phyloP scores from a whole-genome alignment of 1,284 basidiomycete genomes.

The Papiliotrema fonsecae region DNA sequence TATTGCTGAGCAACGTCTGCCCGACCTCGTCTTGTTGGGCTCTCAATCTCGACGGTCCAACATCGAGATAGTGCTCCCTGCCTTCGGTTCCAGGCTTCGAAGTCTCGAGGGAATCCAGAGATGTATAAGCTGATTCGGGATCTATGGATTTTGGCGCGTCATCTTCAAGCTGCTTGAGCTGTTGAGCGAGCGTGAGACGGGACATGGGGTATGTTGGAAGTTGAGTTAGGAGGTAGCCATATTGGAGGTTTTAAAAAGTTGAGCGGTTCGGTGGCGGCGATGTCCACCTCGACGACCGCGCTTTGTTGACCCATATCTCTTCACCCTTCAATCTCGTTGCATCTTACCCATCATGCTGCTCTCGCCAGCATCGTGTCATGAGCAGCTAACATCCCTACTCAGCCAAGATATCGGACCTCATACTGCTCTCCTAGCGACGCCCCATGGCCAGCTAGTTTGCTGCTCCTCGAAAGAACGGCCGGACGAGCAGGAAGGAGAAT shows the following conservation, averaged over 20 bases:
- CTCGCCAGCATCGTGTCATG: conserved; percentile 1
- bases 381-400: not conserved
- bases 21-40: conserved; percentile 49
- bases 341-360: too few species aligned
- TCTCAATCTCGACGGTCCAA: conserved; percentile 47
- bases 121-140: conserved; percentile 60
- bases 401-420: conserved; percentile 13
- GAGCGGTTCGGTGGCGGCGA: not conserved
- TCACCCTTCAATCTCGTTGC: too few species aligned
- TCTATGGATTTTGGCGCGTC: conserved; percentile 51
- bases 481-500: conserved; percentile 11
- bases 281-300: not conserved
- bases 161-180: conserved; percentile 4
- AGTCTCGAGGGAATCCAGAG: conserved; percentile 43
- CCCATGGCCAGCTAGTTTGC: conserved; percentile 14
- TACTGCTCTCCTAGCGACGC: conserved; percentile 23
- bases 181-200: conserved; percentile 2
- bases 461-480: conserved; percentile 7
- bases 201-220: conserved; percentile 1
- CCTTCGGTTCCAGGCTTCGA: conserved; percentile 58
- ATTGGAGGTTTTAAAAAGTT: too few species aligned
- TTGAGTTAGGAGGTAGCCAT: not conserved
- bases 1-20: conserved; percentile 49
- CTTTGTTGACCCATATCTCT: too few species aligned
- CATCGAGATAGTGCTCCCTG: conserved; percentile 73